These are phyloP conservation scores for Podaxis sp. DNA, from an alignment of 768 basidiomycete species.

Conservation along the genomic window DNA sequence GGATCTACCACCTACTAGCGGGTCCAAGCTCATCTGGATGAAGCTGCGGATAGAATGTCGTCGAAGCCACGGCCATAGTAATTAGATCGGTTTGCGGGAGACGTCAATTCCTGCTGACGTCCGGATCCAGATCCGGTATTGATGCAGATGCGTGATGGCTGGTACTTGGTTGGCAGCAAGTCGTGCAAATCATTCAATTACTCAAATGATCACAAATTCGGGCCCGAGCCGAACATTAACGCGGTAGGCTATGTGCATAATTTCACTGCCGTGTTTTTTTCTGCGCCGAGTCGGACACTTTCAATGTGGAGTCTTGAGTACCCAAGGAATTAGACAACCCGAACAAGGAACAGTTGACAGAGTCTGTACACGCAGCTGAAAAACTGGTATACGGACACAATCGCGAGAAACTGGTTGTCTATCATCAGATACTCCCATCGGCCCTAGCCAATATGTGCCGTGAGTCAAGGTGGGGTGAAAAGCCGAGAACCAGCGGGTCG, in stretches of 20 bases:
- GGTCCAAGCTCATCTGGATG: not conserved
- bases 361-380: no score
- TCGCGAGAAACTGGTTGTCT: not conserved
- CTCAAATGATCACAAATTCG: not conserved
- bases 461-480: not conserved
- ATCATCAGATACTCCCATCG: not conserved
- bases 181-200: not conserved
- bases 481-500: not conserved
- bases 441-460: not conserved
- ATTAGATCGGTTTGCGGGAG: not conserved
- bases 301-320: not conserved
- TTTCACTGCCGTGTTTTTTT: not conserved
- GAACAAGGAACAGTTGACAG: not conserved
- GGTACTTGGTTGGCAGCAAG: no score
- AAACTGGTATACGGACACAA: not conserved
- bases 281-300: not conserved
- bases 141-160: not conserved
- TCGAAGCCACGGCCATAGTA: not conserved
- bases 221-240: not conserved
- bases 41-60: not conserved
- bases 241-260: not conserved
- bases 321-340: not conserved
- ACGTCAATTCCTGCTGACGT: not conserved
- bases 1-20: not conserved
- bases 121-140: not conserved